Base-by-base conservation (phyloP, 257 asterid genomes). In the Gentiana macrophylla region DNA sequence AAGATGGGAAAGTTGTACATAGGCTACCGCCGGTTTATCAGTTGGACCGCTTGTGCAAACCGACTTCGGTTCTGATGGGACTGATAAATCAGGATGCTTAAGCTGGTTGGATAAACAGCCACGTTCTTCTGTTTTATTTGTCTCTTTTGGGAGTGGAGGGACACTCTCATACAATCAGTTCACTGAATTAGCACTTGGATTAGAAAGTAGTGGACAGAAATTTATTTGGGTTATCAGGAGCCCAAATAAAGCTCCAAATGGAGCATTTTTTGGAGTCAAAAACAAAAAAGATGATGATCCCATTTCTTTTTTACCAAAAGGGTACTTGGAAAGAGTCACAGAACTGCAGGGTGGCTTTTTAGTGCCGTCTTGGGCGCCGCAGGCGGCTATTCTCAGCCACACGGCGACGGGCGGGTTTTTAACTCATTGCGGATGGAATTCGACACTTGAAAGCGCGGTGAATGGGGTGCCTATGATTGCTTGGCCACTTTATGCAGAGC, bases 181-280 rank as follows among this genome's bases (percentile, higher is more conserved):
- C 1, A 62, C 57, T 50, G 89, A 84, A 45, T 67, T 82, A 3
- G 89, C 94, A 3, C 37, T 52, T 0, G 89, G 92, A 9, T 37
- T 85, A 41, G 94, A 80, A 49, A 50, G 65, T 72, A 85, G 94
- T 45, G 86, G 65, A 15, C 78, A 77, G 0, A 65, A 83, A 37
- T 80, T 85, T 32, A 5, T 85, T 11, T 82, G 88, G 92, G 84
- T 77, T 4, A 8, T 78, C 2, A 72, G 94, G 12, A 55, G 76
- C 13, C 82, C 91, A 0, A 41, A 41, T 41, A 10, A 41, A 7
- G 9, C 6, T 5, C 10, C 46, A 5, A 41, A 41, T 41, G 46
- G 9, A 7, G 46, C 46, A 4, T 41, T 5, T 4, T 41, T 41
- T 2, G 46, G 46, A 1, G 46, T 5, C 46, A 41, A 41, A 41